Base-by-base conservation (phyloP, 768 basidiomycete genomes). In the Trametes cubensis region DNA sequence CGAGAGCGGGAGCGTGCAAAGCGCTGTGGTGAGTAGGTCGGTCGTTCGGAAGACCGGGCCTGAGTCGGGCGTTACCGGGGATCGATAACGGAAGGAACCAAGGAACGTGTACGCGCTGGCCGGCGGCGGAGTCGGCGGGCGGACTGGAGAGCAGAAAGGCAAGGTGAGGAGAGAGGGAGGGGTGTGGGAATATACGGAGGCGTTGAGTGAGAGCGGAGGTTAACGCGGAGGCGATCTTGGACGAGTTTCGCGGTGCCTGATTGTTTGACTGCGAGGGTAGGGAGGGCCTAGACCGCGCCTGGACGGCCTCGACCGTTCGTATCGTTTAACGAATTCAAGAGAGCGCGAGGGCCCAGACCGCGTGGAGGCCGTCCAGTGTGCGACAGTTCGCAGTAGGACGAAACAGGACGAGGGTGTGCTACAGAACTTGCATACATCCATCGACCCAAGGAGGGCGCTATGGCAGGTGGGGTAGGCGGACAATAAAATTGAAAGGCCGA, bases 241-340 rank as follows among this genome's bases (percentile, higher is more conserved):
- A 52, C 50, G 50, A 52, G 53, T 50, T 50, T 21, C 21, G 55
- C 50, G 50, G 62, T 63, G 62, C 62, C 62, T 63, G 62, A 58
- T 53, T 53, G 62, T 54, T 63, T 58, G 62, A 63, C 55, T 63
- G 62, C 50, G 62, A 63, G 55, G 55, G 62, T 34, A 47, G 38
- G 44, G 15, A n/a, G 44, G 62, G 62, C n/a, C 62, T 52, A 21
- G 61, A 41, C 61, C 61, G 18, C 41, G 49, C 55, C 41, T 30
- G 13, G 45, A 47, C 1, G 55, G 61, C 40, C 61, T 11, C 58
- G 61, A 34, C 61, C 56, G 7, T 18, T 26, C 14, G 38, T 10
- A 46, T 28, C 55, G 28, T 30, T 21, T 47, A 42, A 40, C 60
- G 54, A 34, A 55, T 49, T 47, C 40, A 20, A 39, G 21, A 48